Conservation (phyloP, 192 early-diverging fungal genomes). For the Haplosporangium gracile region DNA sequence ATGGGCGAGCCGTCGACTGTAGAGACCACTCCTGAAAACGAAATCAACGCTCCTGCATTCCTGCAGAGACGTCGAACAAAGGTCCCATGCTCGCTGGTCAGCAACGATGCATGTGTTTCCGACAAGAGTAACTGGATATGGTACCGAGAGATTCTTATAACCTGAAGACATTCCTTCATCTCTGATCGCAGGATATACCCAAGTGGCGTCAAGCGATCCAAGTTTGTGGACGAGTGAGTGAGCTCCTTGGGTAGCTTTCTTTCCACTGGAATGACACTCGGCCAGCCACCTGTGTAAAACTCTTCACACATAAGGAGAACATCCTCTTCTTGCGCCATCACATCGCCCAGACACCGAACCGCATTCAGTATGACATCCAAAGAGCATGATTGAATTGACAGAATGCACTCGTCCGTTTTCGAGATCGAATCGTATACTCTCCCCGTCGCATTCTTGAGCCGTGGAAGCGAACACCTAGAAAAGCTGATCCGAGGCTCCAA, state of each 20-base stretch:
- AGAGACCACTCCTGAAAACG: not conserved
- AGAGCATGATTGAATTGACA: conserved; percentile 21
- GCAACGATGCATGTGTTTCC: not conserved
- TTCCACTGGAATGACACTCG: conserved; percentile 22
- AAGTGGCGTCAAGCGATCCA: conserved; percentile 1
- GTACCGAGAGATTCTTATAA: not conserved
- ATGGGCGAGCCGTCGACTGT: not conserved
- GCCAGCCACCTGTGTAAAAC: conserved; percentile 33
- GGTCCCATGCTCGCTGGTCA: conserved; percentile 6
- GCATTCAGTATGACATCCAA: conserved; percentile 16
- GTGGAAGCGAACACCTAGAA: conserved; percentile 12
- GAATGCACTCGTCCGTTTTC: conserved; percentile 16
- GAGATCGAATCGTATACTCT: conserved; percentile 13
- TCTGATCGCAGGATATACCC: conserved; percentile 30
- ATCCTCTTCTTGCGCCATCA: not conserved
- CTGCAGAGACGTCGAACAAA: not conserved
- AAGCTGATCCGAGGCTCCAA: not conserved
- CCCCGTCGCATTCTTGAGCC: not conserved
- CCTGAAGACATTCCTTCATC: conserved; percentile 4
- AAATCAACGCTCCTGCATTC: not conserved
- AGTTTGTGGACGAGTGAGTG: not conserved
- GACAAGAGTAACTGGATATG: conserved; percentile 23
- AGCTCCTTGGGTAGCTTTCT: not conserved
- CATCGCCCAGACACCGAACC: not conserved
- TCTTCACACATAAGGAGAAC: not conserved